Evolutionary conservation across 768 basidiomycete genomes (phyloP).

Genomic region (Suillus plorans): DNA sequence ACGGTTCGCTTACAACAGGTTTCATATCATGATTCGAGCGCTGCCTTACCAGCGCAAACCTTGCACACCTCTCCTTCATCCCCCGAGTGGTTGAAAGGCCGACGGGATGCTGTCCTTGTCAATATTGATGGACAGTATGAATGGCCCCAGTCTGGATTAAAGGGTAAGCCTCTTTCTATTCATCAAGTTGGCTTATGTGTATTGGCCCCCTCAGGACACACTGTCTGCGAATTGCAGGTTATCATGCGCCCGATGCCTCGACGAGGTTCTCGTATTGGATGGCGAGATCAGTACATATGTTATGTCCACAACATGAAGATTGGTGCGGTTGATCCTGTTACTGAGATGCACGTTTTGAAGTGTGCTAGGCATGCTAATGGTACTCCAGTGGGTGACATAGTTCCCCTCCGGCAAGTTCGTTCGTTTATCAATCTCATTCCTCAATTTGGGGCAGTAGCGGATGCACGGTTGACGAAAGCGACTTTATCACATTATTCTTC

Average conservation of each 20-base stretch:
- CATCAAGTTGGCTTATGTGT: neutral
- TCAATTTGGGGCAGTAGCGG: constrained; percentile 25
- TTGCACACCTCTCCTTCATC: constrained; percentile 23
- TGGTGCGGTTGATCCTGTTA: constrained; percentile 12
- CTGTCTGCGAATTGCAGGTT: constrained; percentile 16
- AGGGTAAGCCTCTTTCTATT: constrained; percentile 7
- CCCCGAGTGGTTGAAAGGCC: constrained; percentile 21
- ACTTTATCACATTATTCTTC: neutral
- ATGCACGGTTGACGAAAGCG: constrained; percentile 17
- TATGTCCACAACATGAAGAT: constrained; percentile 28
- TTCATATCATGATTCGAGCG: too few species aligned
- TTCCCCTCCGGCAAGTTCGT: constrained; percentile 17
- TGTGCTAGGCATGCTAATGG: constrained; percentile 14
- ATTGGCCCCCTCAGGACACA: constrained; percentile 9
- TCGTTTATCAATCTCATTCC: constrained; percentile 22
- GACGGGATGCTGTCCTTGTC: constrained; percentile 19
- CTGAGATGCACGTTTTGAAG: constrained; percentile 24
- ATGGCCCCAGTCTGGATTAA: constrained; percentile 16
- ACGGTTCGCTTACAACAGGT: too few species aligned
- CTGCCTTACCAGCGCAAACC: constrained; percentile 6
- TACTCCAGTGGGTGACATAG: constrained; percentile 22
- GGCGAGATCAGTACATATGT: constrained; percentile 17
- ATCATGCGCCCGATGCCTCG: constrained; percentile 15
- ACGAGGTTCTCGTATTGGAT: neutral
- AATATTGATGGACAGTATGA: constrained; percentile 17